Evolutionary conservation across 2,329 filamentous ascomycete genomes (phyloP).

Genomic region (Canariomyces notabilis): DNA sequence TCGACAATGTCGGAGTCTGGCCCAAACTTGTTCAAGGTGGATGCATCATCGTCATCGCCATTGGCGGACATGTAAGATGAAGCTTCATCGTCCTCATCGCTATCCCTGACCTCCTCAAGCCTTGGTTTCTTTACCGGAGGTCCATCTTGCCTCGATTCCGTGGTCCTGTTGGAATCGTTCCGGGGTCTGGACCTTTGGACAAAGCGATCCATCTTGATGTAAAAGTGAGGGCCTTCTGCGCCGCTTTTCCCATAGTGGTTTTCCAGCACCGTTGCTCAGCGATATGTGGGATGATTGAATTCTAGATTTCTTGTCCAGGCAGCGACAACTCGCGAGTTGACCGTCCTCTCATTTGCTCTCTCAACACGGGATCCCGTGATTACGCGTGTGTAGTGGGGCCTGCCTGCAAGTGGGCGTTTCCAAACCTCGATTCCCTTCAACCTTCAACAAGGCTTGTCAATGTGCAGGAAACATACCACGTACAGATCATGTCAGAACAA

Average conservation of each 20-base stretch:
- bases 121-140: constrained; percentile 35
- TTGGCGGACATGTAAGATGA: background rate
- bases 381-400: constrained; percentile 12
- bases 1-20: background rate
- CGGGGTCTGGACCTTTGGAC: constrained; percentile 21
- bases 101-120: constrained; percentile 25
- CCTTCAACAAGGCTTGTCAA: too few relatives aligned
- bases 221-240: background rate
- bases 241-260: background rate
- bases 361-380: constrained; percentile 24
- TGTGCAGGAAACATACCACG: background rate
- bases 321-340: constrained; percentile 5
- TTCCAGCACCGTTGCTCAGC: background rate
- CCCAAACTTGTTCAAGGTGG: background rate
- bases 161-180: constrained; percentile 13
- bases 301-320: constrained; percentile 6
- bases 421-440: background rate
- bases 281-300: background rate
- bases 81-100: constrained; percentile 32
- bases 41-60: background rate
- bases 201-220: constrained; percentile 28
- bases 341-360: background rate
- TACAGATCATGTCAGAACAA: constrained; percentile 9
- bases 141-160: constrained; percentile 17
- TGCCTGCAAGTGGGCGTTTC: background rate